Percentiles rank a stretch among this genome's conserved stretches.
These are phyloP conservation scores for Gentiana macrophylla DNA, from an alignment of 257 asterid genomes.

Conservation along the genomic window DNA sequence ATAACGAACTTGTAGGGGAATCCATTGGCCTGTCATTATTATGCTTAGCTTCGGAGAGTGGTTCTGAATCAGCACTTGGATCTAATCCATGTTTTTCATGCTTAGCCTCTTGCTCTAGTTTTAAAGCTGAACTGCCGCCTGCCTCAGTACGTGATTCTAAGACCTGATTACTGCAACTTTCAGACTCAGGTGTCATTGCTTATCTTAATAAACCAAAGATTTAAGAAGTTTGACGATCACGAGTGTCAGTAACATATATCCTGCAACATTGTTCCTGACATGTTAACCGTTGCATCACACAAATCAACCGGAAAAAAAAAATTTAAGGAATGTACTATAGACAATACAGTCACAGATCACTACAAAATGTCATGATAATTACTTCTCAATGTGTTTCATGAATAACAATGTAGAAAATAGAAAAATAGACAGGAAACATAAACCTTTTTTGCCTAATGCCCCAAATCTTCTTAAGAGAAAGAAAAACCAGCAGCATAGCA, in stretches of 20 bases:
- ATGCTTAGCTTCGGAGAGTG: no score
- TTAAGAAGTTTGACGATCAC: conserved; percentile 8
- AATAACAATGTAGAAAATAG: background rate
- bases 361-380: background rate
- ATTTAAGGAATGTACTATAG: background rate
- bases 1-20: conserved; percentile 20
- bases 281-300: background rate
- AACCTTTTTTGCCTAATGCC: no score
- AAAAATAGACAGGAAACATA: background rate
- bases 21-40: background rate
- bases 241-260: conserved; percentile 2
- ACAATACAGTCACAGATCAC: background rate
- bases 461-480: no score
- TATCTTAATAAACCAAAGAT: conserved; percentile 5
- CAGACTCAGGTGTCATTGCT: conserved; percentile 34
- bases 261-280: background rate
- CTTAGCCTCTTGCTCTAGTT: conserved; percentile 3
- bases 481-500: no score
- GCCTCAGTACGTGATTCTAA: background rate
- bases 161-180: conserved; percentile 11
- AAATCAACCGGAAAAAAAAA: background rate
- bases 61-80: conserved; percentile 5
- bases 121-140: background rate
- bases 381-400: background rate
- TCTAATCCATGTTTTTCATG: background rate